Conservation (phyloP, 768 basidiomycete genomes). For the Trametes maxima region DNA sequence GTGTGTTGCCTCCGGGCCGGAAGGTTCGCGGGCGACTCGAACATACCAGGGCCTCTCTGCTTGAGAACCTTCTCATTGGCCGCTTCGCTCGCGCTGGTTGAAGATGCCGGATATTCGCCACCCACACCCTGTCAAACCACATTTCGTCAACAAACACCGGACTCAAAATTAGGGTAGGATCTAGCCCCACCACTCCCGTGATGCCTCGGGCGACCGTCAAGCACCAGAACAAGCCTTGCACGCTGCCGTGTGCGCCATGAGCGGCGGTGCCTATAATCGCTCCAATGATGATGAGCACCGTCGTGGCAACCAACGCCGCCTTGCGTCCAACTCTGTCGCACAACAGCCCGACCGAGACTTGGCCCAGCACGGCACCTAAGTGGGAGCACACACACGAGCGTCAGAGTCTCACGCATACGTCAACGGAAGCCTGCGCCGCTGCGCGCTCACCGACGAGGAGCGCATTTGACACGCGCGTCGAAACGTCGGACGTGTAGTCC, state of each 20-base stretch:
- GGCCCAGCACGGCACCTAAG: conserved; percentile 62
- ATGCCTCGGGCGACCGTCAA: conserved; percentile 72
- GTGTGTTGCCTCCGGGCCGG: background rate
- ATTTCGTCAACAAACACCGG: background rate
- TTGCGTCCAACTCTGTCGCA: conserved; percentile 78
- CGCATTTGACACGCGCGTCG: conserved; percentile 71
- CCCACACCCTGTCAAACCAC: conserved; percentile 57
- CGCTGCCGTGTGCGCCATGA: conserved; percentile 58
- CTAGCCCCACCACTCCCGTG: conserved; percentile 57
- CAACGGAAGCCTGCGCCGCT: background rate
- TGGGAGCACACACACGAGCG: conserved; percentile 8
- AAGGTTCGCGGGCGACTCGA: background rate
- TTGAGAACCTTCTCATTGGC: conserved; percentile 69
- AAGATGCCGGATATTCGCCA: conserved; percentile 77
- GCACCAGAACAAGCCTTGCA: conserved; percentile 70
- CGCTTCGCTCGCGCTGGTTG: conserved; percentile 68
- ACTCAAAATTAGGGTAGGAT: background rate
- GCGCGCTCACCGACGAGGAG: conserved; percentile 60
- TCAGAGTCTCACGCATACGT: background rate
- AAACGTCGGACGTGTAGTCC: conserved; percentile 60
- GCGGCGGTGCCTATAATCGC: conserved; percentile 70
- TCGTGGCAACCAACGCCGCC: conserved; percentile 70
- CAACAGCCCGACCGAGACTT: conserved; percentile 63
- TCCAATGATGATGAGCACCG: conserved; percentile 68
- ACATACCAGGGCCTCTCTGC: conserved; percentile 59